Conservation (phyloP, 495 filamentous ascomycete species). For the Durotheca rogersii region DNA sequence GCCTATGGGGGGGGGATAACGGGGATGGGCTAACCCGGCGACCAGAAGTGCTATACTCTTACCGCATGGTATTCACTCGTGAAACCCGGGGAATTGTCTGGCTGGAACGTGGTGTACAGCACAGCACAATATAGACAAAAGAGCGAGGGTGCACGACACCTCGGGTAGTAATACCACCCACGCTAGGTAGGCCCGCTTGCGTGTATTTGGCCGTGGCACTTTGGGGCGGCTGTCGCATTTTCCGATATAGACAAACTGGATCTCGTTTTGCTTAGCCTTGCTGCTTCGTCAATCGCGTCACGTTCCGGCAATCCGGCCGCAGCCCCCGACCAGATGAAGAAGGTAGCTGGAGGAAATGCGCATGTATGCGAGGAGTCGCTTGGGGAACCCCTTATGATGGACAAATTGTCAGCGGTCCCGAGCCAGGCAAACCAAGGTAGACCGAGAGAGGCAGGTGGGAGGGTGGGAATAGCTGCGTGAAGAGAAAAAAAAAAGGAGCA, state of each 20-base stretch:
- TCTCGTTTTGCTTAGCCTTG: conserved; percentile 20
- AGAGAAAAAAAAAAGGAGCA: conserved; percentile 2
- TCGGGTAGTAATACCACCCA: conserved; percentile 6
- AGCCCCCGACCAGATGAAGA: conserved; percentile 25
- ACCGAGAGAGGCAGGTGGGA: conserved; percentile 24
- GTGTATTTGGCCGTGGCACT: neutral
- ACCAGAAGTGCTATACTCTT: conserved; percentile 11
- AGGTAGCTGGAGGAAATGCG: conserved; percentile 14
- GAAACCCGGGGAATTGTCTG: conserved; percentile 13
- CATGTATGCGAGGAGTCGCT: neutral
- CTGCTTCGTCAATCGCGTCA: conserved; percentile 22
- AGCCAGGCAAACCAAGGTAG: conserved; percentile 8
- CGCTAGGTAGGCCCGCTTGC: neutral
- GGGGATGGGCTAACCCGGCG: too few relatives aligned
- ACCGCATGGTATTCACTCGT: conserved; percentile 10
- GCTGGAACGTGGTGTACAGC: conserved; percentile 10
- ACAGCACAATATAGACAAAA: conserved; percentile 1
- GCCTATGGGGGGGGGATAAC: conserved; percentile 8
- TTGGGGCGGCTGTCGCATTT: conserved; percentile 3
- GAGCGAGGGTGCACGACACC: neutral
- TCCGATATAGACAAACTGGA: conserved; percentile 12
- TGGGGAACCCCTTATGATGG: neutral
- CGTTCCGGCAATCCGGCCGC: conserved; percentile 25
- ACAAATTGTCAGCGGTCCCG: neutral
- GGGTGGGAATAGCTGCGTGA: neutral